Conservation (phyloP, 805 yeast species). For the Saccharomycopsis sp. region DNA sequence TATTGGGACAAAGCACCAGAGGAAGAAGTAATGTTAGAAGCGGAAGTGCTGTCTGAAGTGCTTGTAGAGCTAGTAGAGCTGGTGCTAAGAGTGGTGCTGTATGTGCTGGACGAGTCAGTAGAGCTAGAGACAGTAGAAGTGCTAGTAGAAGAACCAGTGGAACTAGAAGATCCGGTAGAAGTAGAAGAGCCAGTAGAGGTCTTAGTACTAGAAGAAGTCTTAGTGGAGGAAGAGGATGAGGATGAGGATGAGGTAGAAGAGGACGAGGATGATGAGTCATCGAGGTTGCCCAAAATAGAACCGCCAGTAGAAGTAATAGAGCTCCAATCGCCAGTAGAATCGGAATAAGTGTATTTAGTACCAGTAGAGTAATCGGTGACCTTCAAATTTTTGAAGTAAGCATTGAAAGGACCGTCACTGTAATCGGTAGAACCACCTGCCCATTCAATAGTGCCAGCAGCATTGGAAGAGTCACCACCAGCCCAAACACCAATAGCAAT, state of each 20-base stretch:
- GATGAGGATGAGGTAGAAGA: slow-evolving; percentile 24
- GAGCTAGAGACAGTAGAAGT: slow-evolving; percentile 23
- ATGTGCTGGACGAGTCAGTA: neutral
- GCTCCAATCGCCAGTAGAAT: slow-evolving; percentile 26
- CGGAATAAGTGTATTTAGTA: slow-evolving; percentile 41
- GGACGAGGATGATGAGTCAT: slow-evolving; percentile 21
- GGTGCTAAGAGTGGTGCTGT: neutral
- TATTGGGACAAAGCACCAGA: neutral
- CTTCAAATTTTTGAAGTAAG: slow-evolving; percentile 51
- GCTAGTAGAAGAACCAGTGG: slow-evolving; percentile 16
- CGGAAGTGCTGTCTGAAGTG: neutral
- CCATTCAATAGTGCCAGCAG: slow-evolving; percentile 70
- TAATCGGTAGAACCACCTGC: slow-evolving; percentile 74
- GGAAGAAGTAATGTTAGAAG: neutral
- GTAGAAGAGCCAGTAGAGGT: slow-evolving; percentile 15
- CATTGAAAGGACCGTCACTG: slow-evolving; percentile 57
- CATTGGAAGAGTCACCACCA: slow-evolving; percentile 66
- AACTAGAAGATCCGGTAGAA: slow-evolving; percentile 16
- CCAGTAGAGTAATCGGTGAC: slow-evolving; percentile 72
- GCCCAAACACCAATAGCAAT: slow-evolving; percentile 70
- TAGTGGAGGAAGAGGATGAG: slow-evolving; percentile 27
- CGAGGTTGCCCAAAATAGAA: slow-evolving; percentile 20
- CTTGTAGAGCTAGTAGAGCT: neutral
- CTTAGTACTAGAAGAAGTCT: neutral
- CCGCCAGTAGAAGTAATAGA: slow-evolving; percentile 35